A percentile compares a stretch with the other conserved stretches of the same genome.
Evolutionary conservation across 176 grass and related monocot species (phyloP).

Genomic region (Raddia guianensis): DNA sequence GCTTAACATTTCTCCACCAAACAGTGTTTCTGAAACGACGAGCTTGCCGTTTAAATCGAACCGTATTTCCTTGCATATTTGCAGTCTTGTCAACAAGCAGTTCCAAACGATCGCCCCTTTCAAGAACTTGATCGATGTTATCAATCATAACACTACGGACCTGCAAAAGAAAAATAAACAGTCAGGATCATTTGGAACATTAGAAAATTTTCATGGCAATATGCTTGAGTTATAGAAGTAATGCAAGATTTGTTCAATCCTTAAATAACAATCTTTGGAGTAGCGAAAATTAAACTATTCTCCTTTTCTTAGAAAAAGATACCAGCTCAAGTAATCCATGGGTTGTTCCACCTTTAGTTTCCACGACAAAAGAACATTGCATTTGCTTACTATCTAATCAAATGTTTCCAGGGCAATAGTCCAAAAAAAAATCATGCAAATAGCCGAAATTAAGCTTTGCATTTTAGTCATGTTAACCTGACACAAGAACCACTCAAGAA

Average conservation of each 20-base stretch:
- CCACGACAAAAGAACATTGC: not conserved
- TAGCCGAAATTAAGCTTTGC: not conserved
- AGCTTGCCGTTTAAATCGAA: conserved; percentile 89
- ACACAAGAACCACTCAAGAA: not conserved
- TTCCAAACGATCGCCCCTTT: conserved; percentile 93
- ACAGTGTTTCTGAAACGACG: conserved; percentile 79
- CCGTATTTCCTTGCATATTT: conserved; percentile 92
- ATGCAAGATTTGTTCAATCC: not conserved
- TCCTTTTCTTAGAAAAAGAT: not conserved
- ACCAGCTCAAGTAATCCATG: not conserved
- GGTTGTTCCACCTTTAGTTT: not conserved
- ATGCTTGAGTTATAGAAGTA: not conserved
- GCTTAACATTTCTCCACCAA: conserved; percentile 96
- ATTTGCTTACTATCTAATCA: not conserved
- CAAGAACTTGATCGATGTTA: conserved; percentile 98
- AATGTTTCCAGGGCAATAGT: not conserved
- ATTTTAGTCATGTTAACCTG: not conserved
- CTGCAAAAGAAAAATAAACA: conserved; percentile 44
- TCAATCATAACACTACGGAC: conserved; percentile 99
- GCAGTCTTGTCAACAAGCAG: conserved; percentile 91
- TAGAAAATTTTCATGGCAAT: not conserved
- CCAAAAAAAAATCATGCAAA: not conserved
- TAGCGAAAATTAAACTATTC: not conserved
- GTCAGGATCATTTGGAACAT: conserved; percentile 17
- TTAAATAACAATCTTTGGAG: not conserved